Conservation (phyloP, 108 stramenopile genomes). For the Nitzschia putrida region DNA sequence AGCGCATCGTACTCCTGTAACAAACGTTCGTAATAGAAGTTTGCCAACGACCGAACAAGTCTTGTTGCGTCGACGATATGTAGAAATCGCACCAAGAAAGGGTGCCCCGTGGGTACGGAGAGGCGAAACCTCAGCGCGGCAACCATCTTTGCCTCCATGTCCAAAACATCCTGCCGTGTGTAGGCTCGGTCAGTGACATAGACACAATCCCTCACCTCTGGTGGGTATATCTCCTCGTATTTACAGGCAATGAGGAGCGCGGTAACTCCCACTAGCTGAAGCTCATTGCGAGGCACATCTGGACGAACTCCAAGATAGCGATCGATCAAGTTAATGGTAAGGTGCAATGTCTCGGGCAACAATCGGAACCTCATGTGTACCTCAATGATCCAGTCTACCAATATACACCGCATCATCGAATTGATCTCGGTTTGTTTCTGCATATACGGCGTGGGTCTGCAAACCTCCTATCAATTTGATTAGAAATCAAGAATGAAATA, state of each 20-base stretch:
- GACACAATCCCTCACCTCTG: slow-evolving; percentile 94
- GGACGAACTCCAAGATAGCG: slow-evolving; percentile 77
- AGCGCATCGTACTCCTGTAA: slow-evolving; percentile 93
- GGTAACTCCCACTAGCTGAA: slow-evolving; percentile 99
- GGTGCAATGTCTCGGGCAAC: slow-evolving; percentile 95
- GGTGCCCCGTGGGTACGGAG: slow-evolving; percentile 90
- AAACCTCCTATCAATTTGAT: no score
- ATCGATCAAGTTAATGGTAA: slow-evolving; percentile 97
- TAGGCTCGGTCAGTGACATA: slow-evolving; percentile 97
- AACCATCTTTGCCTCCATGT: slow-evolving; percentile 94
- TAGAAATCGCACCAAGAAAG: slow-evolving; percentile 90
- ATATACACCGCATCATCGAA: slow-evolving; percentile 93
- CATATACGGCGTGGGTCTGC: slow-evolving; percentile 70
- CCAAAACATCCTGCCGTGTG: slow-evolving; percentile 84
- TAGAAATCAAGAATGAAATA: no score
- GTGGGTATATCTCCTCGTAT: slow-evolving; percentile 99
- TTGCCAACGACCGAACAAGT: slow-evolving; percentile 54
- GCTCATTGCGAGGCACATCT: slow-evolving; percentile 71
- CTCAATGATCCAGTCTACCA: slow-evolving; percentile 98
- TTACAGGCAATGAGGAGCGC: slow-evolving; percentile 96
- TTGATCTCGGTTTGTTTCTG: slow-evolving; percentile 86
- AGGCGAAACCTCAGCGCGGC: slow-evolving; percentile 84
- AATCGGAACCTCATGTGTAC: slow-evolving; percentile 98
- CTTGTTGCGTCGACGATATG: slow-evolving; percentile 55
- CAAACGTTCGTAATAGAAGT: slow-evolving; percentile 92